These are phyloP conservation scores for Boeremia lycopersici DNA, from an alignment of 2,329 filamentous ascomycete species.

Conservation along the genomic window DNA sequence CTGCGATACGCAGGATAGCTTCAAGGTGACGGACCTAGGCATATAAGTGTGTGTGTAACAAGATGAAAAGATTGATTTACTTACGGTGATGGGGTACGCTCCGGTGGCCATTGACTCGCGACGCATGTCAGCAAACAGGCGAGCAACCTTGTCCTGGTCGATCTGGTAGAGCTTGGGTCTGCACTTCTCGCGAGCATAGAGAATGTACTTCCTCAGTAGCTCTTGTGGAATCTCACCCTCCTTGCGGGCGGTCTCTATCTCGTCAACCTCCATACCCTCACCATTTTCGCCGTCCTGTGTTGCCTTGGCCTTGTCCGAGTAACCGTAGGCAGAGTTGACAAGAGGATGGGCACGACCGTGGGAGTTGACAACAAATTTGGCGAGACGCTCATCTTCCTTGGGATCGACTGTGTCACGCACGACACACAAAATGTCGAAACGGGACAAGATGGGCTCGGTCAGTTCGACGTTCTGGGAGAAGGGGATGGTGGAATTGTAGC, in stretches of 20 bases:
- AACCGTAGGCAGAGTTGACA: slow-evolving; percentile 45
- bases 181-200: slow-evolving; percentile 90
- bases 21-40: slow-evolving; percentile 92
- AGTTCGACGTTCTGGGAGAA: slow-evolving; percentile 97
- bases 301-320: slow-evolving; percentile 31
- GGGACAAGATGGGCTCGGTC: slow-evolving; percentile 94
- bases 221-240: slow-evolving; percentile 85
- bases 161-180: slow-evolving; percentile 94
- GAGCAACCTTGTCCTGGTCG: slow-evolving; percentile 94
- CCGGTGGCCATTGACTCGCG: slow-evolving; percentile 91
- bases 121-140: slow-evolving; percentile 95
- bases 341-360: slow-evolving; percentile 87
- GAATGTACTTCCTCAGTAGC: slow-evolving; percentile 91
- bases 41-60: slow-evolving; percentile 18
- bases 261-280: slow-evolving; percentile 57
- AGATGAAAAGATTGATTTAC: slow-evolving; percentile 39
- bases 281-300: slow-evolving; percentile 48
- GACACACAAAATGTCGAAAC: slow-evolving; percentile 97
- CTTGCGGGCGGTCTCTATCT: slow-evolving; percentile 59
- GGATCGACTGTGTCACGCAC: slow-evolving; percentile 96
- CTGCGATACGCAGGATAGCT: slow-evolving; percentile 93
- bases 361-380: slow-evolving; percentile 91
- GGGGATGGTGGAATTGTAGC: slow-evolving; percentile 94
- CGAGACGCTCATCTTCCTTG: slow-evolving; percentile 86
- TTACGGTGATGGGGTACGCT: slow-evolving; percentile 95